Base-by-base conservation (phyloP, 139 green algal genomes). In the Yamagishiella unicocca region DNA sequence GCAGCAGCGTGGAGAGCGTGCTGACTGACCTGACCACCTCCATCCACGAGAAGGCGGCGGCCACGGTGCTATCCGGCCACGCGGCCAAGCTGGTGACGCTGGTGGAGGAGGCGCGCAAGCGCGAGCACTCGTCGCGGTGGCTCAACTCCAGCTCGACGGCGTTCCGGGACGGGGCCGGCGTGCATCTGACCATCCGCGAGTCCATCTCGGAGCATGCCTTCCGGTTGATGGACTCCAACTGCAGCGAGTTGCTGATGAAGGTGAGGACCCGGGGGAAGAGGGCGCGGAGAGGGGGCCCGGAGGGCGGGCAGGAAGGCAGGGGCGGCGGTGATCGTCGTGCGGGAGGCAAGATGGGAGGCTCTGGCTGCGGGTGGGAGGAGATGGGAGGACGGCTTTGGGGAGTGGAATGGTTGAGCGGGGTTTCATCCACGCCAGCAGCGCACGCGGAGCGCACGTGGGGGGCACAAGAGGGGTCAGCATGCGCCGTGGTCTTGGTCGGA, bases 191-290 rank as follows among this genome's bases (percentile, higher is more conserved):
- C 46, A 80, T 93, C 46, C 46, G 90, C 1, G 90, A 93, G 61
- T 87, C 87, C 8, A 89, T 93, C 12, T 42, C 76, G 0, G 90
- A 93, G 64, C 87, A 91, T n/a, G 90, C 90, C 46, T 93, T 89
- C 79, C 68, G 77, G 53, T 78, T 93, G 4, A 91, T 93, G 90
- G 90, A 93, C 72, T 70, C 27, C 22, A 77, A 24, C 38, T 85
- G 40, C 66, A 61, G 45, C 4, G 90, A 93, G 64, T 71, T 93
- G 71, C 76, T 93, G 29, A 77, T 91, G 53, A 93, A 90, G 86
- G 90, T 91, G 83, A 0, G 76, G n/a, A n/a, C n/a, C n/a, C n/a
- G n/a, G n/a, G n/a, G n/a, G n/a, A n/a, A n/a, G n/a, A n/a, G n/a
- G n/a, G n/a, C n/a, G n/a, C n/a, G n/a, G n/a, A n/a, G n/a, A n/a